Evolutionary conservation across 75 land plant genomes (phyloP), one percentile per base, ranked within the genome.

Genomic region (Cryptomeria japonica): DNA sequence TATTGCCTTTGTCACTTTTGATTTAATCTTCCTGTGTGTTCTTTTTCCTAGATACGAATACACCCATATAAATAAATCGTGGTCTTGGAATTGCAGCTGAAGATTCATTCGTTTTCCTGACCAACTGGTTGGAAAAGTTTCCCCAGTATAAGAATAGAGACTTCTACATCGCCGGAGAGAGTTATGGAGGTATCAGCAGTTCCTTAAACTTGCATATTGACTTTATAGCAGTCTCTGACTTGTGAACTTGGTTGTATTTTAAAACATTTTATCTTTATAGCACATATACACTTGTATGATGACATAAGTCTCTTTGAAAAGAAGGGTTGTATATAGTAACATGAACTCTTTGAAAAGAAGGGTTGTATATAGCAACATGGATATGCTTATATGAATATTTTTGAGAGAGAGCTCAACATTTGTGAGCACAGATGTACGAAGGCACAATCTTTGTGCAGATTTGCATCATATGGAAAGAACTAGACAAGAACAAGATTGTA

Each of bases 151-250:
- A 93, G 86, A 13, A 90, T 73, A 88, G 98, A 47, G 99, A 96
- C 13, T 96, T 97, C 86, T 97, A 97, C 91, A 93, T 97, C n/a
- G 49, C 97, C 4, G 99, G 99, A 58, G 99, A 97, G 90, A 97
- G 99, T 87, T 97, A 97, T 92, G 99, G 96, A 78, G 99, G 99
- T 97, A 93, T 2, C 84, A 58, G 15, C 32, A 32, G 39, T 53
- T 46, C 46, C 55, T n/a, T 39, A 18, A n/a, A 14, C 25, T 8
- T 87, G 28, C 15, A 51, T 86, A 22, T 53, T 32, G 16, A 75
- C 37, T 75, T 32, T 64, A n/a, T n/a, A 64, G 70, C 10, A 64
- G 8, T 64, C 70, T 64, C 28, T 64, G n/a, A 28, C n/a, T 64
- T 75, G 77, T 75, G 77, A 11, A 9, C 34, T 32, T 34, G 77